Percentiles rank a stretch among this genome's conserved stretches.
Evolutionary conservation across 1,139 yeast genomes (phyloP).

Genomic region (Geotrichum aggregatum): DNA sequence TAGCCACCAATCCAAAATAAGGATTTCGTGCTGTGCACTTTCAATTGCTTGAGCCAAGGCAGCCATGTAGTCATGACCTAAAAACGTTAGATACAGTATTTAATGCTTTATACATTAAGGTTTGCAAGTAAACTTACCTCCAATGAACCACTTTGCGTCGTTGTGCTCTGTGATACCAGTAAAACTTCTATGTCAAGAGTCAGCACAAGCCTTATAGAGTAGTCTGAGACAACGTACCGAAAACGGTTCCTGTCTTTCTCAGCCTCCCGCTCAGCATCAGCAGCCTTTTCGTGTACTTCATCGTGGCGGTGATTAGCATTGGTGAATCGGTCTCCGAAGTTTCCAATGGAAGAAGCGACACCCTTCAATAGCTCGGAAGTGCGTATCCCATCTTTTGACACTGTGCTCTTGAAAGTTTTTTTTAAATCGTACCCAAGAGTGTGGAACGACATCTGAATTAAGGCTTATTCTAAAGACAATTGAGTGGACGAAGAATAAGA

Average conservation of each 20-base stretch:
- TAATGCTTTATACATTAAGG: no score
- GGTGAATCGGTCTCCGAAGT: slow-evolving; percentile 21
- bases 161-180: slow-evolving; percentile 55
- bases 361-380: slow-evolving; percentile 17
- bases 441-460: slow-evolving; percentile 16
- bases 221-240: slow-evolving; percentile 13
- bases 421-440: slow-evolving; percentile 16
- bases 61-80: slow-evolving; percentile 38
- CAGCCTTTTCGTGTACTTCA: slow-evolving; percentile 21
- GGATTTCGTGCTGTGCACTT: slow-evolving; percentile 60
- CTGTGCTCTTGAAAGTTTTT: slow-evolving; percentile 14
- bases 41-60: slow-evolving; percentile 60
- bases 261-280: slow-evolving; percentile 20
- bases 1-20: slow-evolving; percentile 66
- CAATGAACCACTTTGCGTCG: slow-evolving; percentile 65
- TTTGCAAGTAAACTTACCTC: slow-evolving; percentile 41
- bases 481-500: slow-evolving; percentile 61
- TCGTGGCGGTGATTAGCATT: slow-evolving; percentile 23
- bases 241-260: slow-evolving; percentile 20
- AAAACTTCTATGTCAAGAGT: slow-evolving; percentile 34
- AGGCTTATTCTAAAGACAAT: not conserved
- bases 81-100: not conserved
- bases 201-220: not conserved
- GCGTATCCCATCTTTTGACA: slow-evolving; percentile 12
- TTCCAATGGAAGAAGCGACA: slow-evolving; percentile 19